These are phyloP conservation scores for Trichosporon sp. DNA, from an alignment of 1,284 basidiomycete genomes.

Conservation along the genomic window DNA sequence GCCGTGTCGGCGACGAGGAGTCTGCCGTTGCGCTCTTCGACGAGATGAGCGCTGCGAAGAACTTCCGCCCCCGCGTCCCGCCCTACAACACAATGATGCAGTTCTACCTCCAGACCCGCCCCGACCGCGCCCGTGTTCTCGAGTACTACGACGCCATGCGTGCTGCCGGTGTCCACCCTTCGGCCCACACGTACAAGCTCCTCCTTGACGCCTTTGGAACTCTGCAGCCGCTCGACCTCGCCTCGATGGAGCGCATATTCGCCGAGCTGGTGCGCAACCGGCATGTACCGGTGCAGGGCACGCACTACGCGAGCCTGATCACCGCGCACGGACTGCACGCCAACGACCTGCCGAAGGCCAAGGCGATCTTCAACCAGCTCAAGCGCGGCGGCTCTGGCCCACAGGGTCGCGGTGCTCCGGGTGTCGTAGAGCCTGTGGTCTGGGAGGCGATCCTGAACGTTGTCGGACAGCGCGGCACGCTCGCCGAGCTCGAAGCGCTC, in stretches of 20 bases:
- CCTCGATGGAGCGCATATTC: conserved; percentile 70
- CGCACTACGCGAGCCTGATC: conserved; percentile 89
- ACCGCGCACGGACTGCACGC: conserved; percentile 79
- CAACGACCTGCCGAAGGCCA: conserved; percentile 71
- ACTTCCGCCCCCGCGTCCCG: conserved; percentile 83
- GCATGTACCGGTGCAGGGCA: conserved; percentile 63
- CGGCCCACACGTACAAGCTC: conserved; percentile 90
- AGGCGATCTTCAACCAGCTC: conserved; percentile 65
- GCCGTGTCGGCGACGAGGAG: conserved; percentile 80
- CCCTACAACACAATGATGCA: conserved; percentile 99
- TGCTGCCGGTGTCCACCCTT: conserved; percentile 62
- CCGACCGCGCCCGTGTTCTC: conserved; percentile 70
- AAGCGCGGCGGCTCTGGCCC: neutral
- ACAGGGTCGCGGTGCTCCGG: neutral
- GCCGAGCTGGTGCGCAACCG: conserved; percentile 55
- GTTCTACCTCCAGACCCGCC: conserved; percentile 82
- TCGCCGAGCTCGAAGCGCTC: conserved; percentile 72
- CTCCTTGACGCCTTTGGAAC: conserved; percentile 85
- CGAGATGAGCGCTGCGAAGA: conserved; percentile 70
- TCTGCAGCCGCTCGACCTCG: conserved; percentile 75
- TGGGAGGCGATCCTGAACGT: conserved; percentile 91
- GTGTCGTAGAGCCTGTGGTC: conserved; percentile 71
- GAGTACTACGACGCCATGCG: conserved; percentile 70
- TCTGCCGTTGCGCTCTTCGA: conserved; percentile 76
- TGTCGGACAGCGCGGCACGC: conserved; percentile 68